These are phyloP conservation scores for Aegilops bicornis DNA, from an alignment of 176 grass and related monocot species.

Conservation along the genomic window DNA sequence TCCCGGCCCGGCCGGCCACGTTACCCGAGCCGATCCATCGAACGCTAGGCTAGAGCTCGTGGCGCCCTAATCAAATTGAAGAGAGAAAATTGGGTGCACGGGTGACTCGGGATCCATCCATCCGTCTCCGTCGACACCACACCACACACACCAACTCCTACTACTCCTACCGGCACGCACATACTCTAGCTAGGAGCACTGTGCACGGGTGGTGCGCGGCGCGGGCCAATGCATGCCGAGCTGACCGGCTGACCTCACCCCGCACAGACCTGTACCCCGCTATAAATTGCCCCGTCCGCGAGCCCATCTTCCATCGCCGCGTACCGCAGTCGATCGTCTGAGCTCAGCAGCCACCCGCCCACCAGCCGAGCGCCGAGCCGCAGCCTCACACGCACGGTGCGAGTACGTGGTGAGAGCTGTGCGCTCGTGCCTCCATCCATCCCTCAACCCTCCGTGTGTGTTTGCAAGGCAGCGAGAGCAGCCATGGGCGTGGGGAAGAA, in stretches of 20 bases:
- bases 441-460: no score
- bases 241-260: not conserved
- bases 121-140: not conserved
- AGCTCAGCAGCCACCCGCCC: no score
- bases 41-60: not conserved
- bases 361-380: not conserved
- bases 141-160: not conserved
- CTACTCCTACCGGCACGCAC: not conserved
- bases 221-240: not conserved
- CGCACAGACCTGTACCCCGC: not conserved
- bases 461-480: not conserved
- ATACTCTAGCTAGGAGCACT: not conserved
- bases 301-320: not conserved
- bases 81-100: not conserved
- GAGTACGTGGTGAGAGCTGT: not conserved
- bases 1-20: not conserved
- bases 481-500: slow-evolving; percentile 57
- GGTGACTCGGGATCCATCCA: not conserved
- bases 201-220: not conserved
- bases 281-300: not conserved
- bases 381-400: not conserved
- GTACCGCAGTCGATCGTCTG: not conserved
- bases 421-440: not conserved
- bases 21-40: not conserved
- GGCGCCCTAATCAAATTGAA: not conserved